These are phyloP conservation scores for Auriscalpium microsporum DNA, from an alignment of 768 basidiomycete genomes.

Conservation along the genomic window DNA sequence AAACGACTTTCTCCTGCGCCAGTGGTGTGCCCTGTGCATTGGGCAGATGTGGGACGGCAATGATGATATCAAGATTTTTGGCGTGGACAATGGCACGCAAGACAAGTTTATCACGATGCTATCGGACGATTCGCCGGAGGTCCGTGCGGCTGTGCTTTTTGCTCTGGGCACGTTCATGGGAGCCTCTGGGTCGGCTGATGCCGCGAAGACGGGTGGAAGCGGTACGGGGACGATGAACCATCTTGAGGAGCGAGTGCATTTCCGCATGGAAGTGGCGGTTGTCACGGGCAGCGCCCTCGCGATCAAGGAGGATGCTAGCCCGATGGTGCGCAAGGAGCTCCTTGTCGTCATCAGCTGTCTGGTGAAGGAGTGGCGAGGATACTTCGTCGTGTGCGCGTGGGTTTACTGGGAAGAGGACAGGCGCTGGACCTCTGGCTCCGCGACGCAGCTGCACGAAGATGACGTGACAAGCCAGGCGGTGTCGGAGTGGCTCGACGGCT, in stretches of 20 bases:
- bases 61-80: slow-evolving; percentile 83
- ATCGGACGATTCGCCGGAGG: slow-evolving; percentile 85
- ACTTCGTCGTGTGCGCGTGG: slow-evolving; percentile 96
- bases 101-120: slow-evolving; percentile 74
- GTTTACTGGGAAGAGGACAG: slow-evolving; percentile 90
- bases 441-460: slow-evolving; percentile 39
- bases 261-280: slow-evolving; percentile 86
- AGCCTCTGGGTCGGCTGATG: slow-evolving; percentile 69
- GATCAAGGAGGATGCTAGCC: slow-evolving; percentile 89
- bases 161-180: slow-evolving; percentile 93
- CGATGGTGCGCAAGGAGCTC: slow-evolving; percentile 93
- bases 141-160: slow-evolving; percentile 83
- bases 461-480: slow-evolving; percentile 67
- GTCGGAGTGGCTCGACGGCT: slow-evolving; percentile 67
- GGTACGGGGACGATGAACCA: slow-evolving; percentile 77
- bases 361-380: slow-evolving; percentile 94
- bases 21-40: slow-evolving; percentile 92
- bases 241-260: slow-evolving; percentile 69
- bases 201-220: slow-evolving; percentile 63
- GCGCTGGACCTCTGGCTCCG: slow-evolving; percentile 39
- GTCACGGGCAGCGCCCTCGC: slow-evolving; percentile 83
- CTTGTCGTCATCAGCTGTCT: slow-evolving; percentile 86
- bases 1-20: slow-evolving; percentile 85
- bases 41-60: slow-evolving; percentile 91
- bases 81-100: slow-evolving; percentile 71